Conservation (phyloP, 768 basidiomycete genomes). For the Boletus rufocinnamomeus region DNA sequence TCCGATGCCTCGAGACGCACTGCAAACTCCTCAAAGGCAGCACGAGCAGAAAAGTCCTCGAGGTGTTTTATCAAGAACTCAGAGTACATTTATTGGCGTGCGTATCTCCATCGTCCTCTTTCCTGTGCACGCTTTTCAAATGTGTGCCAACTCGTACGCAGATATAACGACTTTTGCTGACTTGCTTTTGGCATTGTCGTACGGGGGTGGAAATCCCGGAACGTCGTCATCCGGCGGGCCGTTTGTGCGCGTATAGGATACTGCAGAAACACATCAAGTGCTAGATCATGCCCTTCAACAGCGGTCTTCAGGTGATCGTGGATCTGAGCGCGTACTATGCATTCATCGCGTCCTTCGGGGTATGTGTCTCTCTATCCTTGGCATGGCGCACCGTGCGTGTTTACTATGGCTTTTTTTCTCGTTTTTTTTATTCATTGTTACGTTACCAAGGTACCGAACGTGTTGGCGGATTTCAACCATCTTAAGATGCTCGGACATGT, state of each 20-base stretch:
- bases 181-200: no score
- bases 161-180: background rate
- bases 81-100: slow-evolving; percentile 86
- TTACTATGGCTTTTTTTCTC: no score
- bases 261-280: slow-evolving; percentile 96
- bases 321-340: slow-evolving; percentile 92
- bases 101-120: slow-evolving; percentile 30
- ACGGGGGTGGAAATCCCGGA: background rate
- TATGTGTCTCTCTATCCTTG: slow-evolving; percentile 28
- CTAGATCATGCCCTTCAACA: slow-evolving; percentile 91
- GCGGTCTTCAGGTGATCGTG: slow-evolving; percentile 95
- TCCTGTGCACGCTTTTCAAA: background rate
- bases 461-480: slow-evolving; percentile 88
- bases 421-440: no score
- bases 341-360: slow-evolving; percentile 87
- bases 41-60: slow-evolving; percentile 93
- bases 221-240: no score
- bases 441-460: slow-evolving; percentile 60
- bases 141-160: no score
- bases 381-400: background rate
- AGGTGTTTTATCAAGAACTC: slow-evolving; percentile 98
- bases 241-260: slow-evolving; percentile 41
- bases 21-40: slow-evolving; percentile 90
- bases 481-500: slow-evolving; percentile 98
- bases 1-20: slow-evolving; percentile 86